phyloP scores from a whole-genome alignment of 345 rosid species.

The Passiflora organensis region DNA sequence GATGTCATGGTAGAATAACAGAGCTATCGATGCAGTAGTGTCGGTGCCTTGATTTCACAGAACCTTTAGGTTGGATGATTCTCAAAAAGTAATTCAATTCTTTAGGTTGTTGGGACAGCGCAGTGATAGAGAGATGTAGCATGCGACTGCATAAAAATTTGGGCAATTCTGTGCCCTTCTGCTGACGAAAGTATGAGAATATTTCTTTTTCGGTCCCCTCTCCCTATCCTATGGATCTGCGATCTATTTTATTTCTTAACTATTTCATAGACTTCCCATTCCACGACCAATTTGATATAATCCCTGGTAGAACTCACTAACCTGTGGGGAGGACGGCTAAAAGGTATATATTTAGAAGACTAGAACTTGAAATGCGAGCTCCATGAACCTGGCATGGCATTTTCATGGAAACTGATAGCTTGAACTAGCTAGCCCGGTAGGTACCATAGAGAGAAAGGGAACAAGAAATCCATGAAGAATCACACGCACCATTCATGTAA shows the following conservation, averaged over 20 bases:
- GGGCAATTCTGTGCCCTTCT: background rate
- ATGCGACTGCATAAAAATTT: constrained; percentile 7
- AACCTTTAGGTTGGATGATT: constrained; percentile 6
- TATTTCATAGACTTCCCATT: too few relatives aligned
- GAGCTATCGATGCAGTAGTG: background rate
- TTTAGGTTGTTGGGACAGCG: constrained; percentile 12
- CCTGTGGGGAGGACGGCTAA: too few relatives aligned
- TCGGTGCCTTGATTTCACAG: background rate
- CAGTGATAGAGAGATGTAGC: constrained; percentile 14
- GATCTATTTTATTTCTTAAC: too few relatives aligned
- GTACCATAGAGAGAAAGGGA: background rate
- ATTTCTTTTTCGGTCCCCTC: background rate
- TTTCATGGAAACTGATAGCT: too few relatives aligned
- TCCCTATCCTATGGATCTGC: background rate
- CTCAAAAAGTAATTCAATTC: constrained; percentile 13
- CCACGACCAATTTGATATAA: too few relatives aligned
- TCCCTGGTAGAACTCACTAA: too few relatives aligned
- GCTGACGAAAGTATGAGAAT: background rate
- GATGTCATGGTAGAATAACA: background rate
- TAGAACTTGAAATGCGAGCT: too few relatives aligned
- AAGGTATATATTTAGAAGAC: too few relatives aligned
- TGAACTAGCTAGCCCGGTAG: too few relatives aligned
- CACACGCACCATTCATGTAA: constrained; percentile 50
- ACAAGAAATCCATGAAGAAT: constrained; percentile 14
- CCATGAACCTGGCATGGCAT: too few relatives aligned